Percentiles rank a stretch among this genome's conserved stretches.
These are phyloP conservation scores for Alternaria tenuissima DNA, from an alignment of 2,329 filamentous ascomycete species.

Conservation along the genomic window DNA sequence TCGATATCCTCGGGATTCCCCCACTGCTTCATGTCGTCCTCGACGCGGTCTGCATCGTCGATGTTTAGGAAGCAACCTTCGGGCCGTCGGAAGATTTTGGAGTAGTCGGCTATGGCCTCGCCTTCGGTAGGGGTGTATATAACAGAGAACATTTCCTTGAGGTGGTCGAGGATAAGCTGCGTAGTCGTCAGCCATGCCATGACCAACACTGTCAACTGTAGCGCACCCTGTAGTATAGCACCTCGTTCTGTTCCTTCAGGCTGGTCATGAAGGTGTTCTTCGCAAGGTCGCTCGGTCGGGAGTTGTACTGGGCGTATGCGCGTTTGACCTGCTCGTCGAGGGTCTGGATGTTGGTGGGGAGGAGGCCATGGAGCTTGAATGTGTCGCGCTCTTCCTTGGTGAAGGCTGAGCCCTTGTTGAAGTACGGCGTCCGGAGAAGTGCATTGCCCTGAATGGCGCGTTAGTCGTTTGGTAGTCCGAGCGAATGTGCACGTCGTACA, in stretches of 20 bases:
- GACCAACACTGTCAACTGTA: no score
- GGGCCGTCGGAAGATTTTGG: slow-evolving; percentile 76
- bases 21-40: slow-evolving; percentile 73
- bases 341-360: slow-evolving; percentile 76
- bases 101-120: slow-evolving; percentile 87
- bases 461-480: not conserved
- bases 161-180: slow-evolving; percentile 75
- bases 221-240: slow-evolving; percentile 77
- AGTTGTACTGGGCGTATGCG: slow-evolving; percentile 81
- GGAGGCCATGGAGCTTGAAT: slow-evolving; percentile 76
- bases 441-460: slow-evolving; percentile 48
- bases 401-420: slow-evolving; percentile 88
- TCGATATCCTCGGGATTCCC: slow-evolving; percentile 78
- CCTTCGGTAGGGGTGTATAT: slow-evolving; percentile 92
- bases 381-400: slow-evolving; percentile 70
- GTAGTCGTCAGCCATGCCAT: slow-evolving; percentile 9
- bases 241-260: slow-evolving; percentile 84
- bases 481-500: slow-evolving; percentile 23
- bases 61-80: slow-evolving; percentile 86
- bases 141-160: slow-evolving; percentile 89
- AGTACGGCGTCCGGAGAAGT: slow-evolving; percentile 70
- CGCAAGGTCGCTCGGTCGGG: slow-evolving; percentile 69
- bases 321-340: slow-evolving; percentile 78
- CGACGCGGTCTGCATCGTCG: slow-evolving; percentile 70
- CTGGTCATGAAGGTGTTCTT: slow-evolving; percentile 91